Evolutionary conservation across 495 filamentous ascomycete genomes (phyloP).

Genomic region (Lasiosphaeria miniovina): DNA sequence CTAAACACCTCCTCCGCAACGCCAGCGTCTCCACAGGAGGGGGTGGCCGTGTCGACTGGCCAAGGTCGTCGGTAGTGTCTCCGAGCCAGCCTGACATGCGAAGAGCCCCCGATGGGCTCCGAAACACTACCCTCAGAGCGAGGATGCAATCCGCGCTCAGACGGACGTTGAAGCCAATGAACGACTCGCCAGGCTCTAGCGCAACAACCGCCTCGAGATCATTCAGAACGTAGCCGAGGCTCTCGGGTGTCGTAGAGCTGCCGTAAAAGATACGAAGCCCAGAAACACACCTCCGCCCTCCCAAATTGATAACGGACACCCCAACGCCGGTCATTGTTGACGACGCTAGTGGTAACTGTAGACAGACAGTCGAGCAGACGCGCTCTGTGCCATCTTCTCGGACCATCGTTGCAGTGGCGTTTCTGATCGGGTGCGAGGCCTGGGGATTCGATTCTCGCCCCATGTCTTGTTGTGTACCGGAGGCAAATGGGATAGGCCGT

Average conservation of each 20-base stretch:
- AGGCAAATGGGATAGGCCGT: neutral
- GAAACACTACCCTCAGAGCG: slow-evolving; percentile 7
- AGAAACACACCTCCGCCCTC: slow-evolving; percentile 8
- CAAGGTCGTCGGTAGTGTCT: neutral
- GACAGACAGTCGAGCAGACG: slow-evolving; percentile 6
- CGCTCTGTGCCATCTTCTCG: slow-evolving; percentile 9
- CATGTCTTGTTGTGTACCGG: neutral
- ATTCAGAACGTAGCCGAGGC: slow-evolving; percentile 9
- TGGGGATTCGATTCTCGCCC: neutral
- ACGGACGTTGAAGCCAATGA: slow-evolving; percentile 8
- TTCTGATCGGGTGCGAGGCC: neutral
- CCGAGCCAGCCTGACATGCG: slow-evolving; percentile 13
- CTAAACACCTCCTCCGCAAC: neutral
- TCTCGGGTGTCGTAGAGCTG: neutral
- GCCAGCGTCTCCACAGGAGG: neutral
- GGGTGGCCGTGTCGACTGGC: neutral
- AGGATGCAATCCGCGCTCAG: slow-evolving; percentile 11
- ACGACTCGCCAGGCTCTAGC: slow-evolving; percentile 7
- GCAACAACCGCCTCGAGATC: slow-evolving; percentile 11
- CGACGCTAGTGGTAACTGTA: neutral
- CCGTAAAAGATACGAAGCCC: slow-evolving; percentile 11
- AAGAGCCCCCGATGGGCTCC: neutral
- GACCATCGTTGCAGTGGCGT: neutral
- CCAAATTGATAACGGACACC: slow-evolving; percentile 13
- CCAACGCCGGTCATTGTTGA: slow-evolving; percentile 6